These are phyloP conservation scores for Meira miltonrushii DNA, from an alignment of 1,284 basidiomycete genomes.

Conservation along the genomic window DNA sequence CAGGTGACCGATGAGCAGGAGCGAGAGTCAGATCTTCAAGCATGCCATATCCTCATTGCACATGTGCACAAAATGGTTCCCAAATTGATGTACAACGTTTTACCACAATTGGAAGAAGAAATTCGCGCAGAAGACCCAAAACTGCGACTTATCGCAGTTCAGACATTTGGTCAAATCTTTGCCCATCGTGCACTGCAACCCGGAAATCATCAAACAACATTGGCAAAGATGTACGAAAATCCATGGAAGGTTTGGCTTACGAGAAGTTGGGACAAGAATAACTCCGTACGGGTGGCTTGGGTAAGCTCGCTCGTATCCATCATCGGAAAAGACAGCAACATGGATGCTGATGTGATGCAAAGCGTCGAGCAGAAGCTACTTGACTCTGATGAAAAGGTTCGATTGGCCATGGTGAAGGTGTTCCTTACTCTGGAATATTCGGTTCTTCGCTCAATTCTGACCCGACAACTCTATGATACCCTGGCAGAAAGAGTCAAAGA, in stretches of 20 bases:
- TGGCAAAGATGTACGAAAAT: conserved; percentile 71
- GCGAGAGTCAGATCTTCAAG: conserved; percentile 56
- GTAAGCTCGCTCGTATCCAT: conserved; percentile 66
- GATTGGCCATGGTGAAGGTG: conserved; percentile 74
- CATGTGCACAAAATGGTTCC: conserved; percentile 77
- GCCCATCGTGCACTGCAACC: conserved; percentile 52
- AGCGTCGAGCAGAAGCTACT: conserved; percentile 33
- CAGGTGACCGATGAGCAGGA: conserved; percentile 50
- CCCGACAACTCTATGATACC: conserved; percentile 64
- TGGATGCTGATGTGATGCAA: conserved; percentile 57
- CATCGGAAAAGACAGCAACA: conserved; percentile 65
- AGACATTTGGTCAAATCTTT: conserved; percentile 84
- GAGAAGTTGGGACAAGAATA: conserved; percentile 71
- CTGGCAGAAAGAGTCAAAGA: conserved; percentile 73
- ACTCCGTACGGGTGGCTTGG: conserved; percentile 70
- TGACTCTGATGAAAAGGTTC: conserved; percentile 87
- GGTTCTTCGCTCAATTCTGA: too few species aligned
- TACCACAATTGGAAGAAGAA: conserved; percentile 89
- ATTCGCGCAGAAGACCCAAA: conserved; percentile 70
- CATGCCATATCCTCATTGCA: conserved; percentile 78
- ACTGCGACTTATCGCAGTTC: conserved; percentile 71
- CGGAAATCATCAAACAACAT: conserved; percentile 38
- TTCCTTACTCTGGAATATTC: conserved; percentile 68
- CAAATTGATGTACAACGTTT: conserved; percentile 74
- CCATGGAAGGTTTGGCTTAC: conserved; percentile 83